These are phyloP conservation scores for Ceriops decandra DNA, from an alignment of 345 rosid genomes.

Conservation along the genomic window DNA sequence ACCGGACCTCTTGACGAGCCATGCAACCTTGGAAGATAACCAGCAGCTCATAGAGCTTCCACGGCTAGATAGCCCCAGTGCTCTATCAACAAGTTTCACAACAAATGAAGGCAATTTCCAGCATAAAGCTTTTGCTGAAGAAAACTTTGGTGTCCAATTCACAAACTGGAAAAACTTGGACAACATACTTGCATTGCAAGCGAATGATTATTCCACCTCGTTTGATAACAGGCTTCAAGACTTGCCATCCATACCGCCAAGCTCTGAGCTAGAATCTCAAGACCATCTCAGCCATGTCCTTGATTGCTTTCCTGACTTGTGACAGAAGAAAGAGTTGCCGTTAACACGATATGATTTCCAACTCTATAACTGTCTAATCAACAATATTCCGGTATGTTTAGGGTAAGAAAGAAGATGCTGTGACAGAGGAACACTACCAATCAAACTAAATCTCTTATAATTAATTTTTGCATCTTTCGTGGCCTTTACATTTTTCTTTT, in stretches of 20 bases:
- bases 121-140: conserved; percentile 24
- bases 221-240: conserved; percentile 22
- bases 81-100: conserved; percentile 48
- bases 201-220: conserved; percentile 14
- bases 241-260: conserved; percentile 34
- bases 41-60: conserved; percentile 53
- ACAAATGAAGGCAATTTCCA: conserved; percentile 16
- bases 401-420: background rate
- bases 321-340: conserved; percentile 4
- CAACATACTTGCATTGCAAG: conserved; percentile 44
- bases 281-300: conserved; percentile 41
- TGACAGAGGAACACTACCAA: background rate
- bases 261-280: conserved; percentile 34
- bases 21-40: conserved; percentile 26
- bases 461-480: background rate
- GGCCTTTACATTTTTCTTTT: too few relatives aligned
- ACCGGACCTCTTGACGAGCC: conserved; percentile 15
- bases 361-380: background rate
- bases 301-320: conserved; percentile 64
- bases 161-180: conserved; percentile 71
- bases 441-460: background rate
- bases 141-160: conserved; percentile 23
- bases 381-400: background rate
- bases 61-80: conserved; percentile 60
- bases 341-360: background rate